Evolutionary conservation across 148 eudicot genomes (phyloP).

Genomic region (Rhododendron ovatum): DNA sequence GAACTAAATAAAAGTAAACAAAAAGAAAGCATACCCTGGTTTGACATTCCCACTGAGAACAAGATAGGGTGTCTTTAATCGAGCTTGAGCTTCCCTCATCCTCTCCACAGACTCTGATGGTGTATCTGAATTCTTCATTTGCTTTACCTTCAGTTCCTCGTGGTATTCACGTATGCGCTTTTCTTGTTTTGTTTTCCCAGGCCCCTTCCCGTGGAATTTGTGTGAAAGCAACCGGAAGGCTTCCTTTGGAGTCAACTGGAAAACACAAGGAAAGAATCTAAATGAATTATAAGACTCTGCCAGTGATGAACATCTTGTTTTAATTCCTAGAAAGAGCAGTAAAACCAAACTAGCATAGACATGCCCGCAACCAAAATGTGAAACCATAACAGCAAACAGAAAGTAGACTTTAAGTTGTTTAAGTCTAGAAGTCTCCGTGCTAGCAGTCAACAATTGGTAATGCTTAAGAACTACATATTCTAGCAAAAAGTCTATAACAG

Average conservation of each 20-base stretch:
- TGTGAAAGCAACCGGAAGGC: slow-evolving; percentile 84
- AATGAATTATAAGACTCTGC: not conserved
- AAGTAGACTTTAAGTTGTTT: not conserved
- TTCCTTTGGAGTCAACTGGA: slow-evolving; percentile 95
- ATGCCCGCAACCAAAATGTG: not conserved
- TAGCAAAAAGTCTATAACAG: too few species aligned
- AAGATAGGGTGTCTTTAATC: slow-evolving; percentile 70
- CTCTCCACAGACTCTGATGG: slow-evolving; percentile 85
- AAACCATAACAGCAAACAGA: not conserved
- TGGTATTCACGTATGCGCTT: slow-evolving; percentile 82
- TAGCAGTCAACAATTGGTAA: not conserved
- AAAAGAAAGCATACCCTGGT: slow-evolving; percentile 65
- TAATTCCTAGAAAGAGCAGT: not conserved
- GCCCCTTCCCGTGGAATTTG: slow-evolving; percentile 93
- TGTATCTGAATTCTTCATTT: slow-evolving; percentile 86
- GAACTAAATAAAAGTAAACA: not conserved
- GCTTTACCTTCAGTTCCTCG: slow-evolving; percentile 81
- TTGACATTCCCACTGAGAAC: slow-evolving; percentile 87
- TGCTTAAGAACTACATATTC: not conserved
- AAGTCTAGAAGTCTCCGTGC: not conserved
- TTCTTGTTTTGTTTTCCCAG: slow-evolving; percentile 91
- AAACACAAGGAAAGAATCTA: slow-evolving; percentile 5
- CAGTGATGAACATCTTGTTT: not conserved
- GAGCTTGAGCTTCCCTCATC: slow-evolving; percentile 92
- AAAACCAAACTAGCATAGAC: not conserved